Conservation (phyloP, 192 early-diverging fungal genomes). For the Phycomyces blakesleeanus region DNA sequence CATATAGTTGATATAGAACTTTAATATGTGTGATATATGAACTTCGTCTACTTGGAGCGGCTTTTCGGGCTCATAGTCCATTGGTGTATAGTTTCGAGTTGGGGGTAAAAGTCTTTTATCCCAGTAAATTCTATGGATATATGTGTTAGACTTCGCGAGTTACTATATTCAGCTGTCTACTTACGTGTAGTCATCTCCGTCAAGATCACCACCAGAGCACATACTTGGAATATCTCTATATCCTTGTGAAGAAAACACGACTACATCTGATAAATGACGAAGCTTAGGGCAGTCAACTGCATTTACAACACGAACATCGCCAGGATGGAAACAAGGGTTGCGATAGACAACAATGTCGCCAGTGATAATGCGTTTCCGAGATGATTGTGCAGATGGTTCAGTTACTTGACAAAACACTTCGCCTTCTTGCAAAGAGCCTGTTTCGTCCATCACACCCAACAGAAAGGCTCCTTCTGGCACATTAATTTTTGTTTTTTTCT, state of each 20-base stretch:
- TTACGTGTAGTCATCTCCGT: constrained; percentile 74
- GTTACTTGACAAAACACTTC: constrained; percentile 52
- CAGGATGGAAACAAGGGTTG: constrained; percentile 66
- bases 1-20: constrained; percentile 67
- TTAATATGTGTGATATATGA: constrained; percentile 44
- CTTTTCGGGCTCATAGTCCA: constrained; percentile 49
- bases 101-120: constrained; percentile 46
- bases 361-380: constrained; percentile 26
- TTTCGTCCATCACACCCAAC: constrained; percentile 56
- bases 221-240: constrained; percentile 66
- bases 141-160: background rate
- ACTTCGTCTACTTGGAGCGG: constrained; percentile 35
- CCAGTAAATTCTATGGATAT: constrained; percentile 46
- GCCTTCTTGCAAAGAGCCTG: constrained; percentile 31
- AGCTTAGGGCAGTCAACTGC: constrained; percentile 52
- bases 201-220: constrained; percentile 80
- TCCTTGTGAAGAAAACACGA: constrained; percentile 71
- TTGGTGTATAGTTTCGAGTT: constrained; percentile 36
- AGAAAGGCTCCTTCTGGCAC: constrained; percentile 50
- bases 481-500: constrained; percentile 52
- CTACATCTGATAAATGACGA: constrained; percentile 55
- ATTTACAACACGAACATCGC: constrained; percentile 55
- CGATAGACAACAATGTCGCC: constrained; percentile 46
- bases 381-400: constrained; percentile 14
- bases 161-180: background rate